A percentile compares a stretch with the other conserved stretches of the same genome.
Conservation (phyloP, 2,329 filamentous ascomycete genomes). For the Escovopsis weberi region DNA sequence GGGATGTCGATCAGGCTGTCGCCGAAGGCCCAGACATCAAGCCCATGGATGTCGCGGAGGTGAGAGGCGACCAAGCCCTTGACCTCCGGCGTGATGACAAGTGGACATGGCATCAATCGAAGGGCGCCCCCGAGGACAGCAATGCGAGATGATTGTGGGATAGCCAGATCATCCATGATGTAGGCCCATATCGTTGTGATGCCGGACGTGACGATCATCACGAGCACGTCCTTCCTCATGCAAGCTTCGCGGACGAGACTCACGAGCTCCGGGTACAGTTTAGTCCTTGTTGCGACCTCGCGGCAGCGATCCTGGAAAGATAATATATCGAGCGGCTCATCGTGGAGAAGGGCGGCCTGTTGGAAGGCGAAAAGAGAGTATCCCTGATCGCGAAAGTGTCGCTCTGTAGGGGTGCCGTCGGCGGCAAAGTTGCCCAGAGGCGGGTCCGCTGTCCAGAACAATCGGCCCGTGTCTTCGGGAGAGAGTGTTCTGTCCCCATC, state of each 20-base stretch:
- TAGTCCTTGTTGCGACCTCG: slow-evolving; percentile 24
- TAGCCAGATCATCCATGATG: slow-evolving; percentile 28
- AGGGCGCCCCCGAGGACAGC: slow-evolving; percentile 36
- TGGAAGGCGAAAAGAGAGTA: slow-evolving; percentile 42
- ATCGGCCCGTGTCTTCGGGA: slow-evolving; percentile 29
- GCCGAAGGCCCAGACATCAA: slow-evolving; percentile 45
- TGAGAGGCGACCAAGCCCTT: slow-evolving; percentile 33
- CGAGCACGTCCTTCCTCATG: slow-evolving; percentile 22
- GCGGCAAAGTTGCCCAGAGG: too few species aligned
- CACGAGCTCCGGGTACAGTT: slow-evolving; percentile 32
- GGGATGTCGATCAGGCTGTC: slow-evolving; percentile 42
- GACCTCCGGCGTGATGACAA: slow-evolving; percentile 32
- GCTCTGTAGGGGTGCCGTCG: slow-evolving; percentile 19
- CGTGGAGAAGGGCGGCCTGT: slow-evolving; percentile 38
- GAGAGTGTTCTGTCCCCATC: slow-evolving; percentile 45
- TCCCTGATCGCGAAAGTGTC: slow-evolving; percentile 31
- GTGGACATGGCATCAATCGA: slow-evolving; percentile 24
- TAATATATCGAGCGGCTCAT: slow-evolving; percentile 23
- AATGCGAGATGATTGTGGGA: slow-evolving; percentile 22
- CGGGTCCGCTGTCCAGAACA: slow-evolving; percentile 31
- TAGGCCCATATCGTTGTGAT: slow-evolving; percentile 39
- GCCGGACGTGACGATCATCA: slow-evolving; percentile 41
- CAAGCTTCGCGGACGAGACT: slow-evolving; percentile 23
- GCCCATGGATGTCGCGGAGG: slow-evolving; percentile 18
- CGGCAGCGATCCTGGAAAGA: slow-evolving; percentile 31